Base-by-base conservation (phyloP, 495 filamentous ascomycete species). In the Talaromyces liani region DNA sequence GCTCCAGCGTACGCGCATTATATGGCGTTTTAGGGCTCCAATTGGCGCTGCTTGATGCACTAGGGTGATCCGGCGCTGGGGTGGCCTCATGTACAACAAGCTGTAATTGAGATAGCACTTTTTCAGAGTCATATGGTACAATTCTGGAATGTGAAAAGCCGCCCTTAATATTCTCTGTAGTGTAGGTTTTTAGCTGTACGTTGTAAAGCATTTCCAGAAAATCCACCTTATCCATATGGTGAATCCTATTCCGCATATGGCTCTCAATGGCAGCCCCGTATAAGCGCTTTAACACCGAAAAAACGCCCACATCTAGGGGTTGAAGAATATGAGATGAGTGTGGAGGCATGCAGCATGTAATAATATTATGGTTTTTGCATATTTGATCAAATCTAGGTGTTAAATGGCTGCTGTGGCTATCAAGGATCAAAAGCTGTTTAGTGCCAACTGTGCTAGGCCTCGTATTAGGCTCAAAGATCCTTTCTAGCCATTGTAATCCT, bases 241-340 rank as follows among this genome's bases (percentile, higher is more conserved):
- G 5, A 55, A 55, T 22, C 20, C 51, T 12, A 14, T 8, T 27
- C 6, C 12, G 5, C 0, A 55, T 55, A 1, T 12, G 12, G 10
- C 20, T 22, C 20, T 56, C 3, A 63, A 41, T 6, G 24, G 14
- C 25, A 41, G 54, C 10, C 65, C 10, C 10, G n/a, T 56, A 56
- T 31, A 51, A 7, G 45, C 49, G 6, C 29, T 62, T 34, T 64
- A 70, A 51, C 47, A 66, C 27, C 7, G 33, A n/a, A 65, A 70
- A 64, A 72, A 45, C 33, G 55, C 69, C 49, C 9, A 71, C 63
- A 63, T 71, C 63, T 29, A 66, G 54, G 45, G 67, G 64, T 29
- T 70, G 61, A 22, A 70, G 34, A 25, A 69, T 27, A 60, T 70
- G 49, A 10, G 64, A 70, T 18, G 61, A 60, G 58, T 69, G 64